Base-by-base conservation (phyloP, 2,329 filamentous ascomycete species). In the Xylaria hypoxylon region DNA sequence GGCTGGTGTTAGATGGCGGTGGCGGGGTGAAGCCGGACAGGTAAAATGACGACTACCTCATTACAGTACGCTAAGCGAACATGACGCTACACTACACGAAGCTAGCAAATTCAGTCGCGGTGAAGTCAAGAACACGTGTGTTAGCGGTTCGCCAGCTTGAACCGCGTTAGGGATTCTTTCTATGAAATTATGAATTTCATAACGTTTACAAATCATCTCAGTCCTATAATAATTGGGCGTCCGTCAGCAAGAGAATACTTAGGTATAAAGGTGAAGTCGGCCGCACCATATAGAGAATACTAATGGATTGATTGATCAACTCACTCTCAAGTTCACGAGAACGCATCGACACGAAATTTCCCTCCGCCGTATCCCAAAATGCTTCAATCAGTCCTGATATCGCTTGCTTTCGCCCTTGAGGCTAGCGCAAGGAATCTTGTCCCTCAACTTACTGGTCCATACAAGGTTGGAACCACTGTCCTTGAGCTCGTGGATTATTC, bases 381-480 rank as follows among this genome's bases (percentile, higher is more conserved):
- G 65, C n/a, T 63, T 48, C 58, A 57, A 44, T 62, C 62, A 24
- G n/a, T 42, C 19, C 45, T 68, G 4, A 3, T 59, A 6, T 58
- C 62, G 26, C 51, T 68, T 19, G 42, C 28, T 22, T 31, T 70
- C 5, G 62, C 42, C 28, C 19, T 62, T 1, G 55, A 24, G 40
- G 35, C 31, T 4, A 51, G 47, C 40, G 65, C 62, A 26, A 52
- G 10, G 6, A 1, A 57, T 28, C 35, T 68, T 10, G 60, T 65
- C 17, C 68, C 68, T 1, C 58, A 40, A 5, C 60, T 67, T 31
- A 71, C 71, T 0, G 75, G 75, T 5, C 70, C 72, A 3, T 51
- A 71, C 53, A 63, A 58, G 11, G 64, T 76, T 33, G 74, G 73
- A 3, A 73, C 71, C 5, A 69, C 69, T 8, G 68, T 68, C 24